Evolutionary conservation across 148 eudicot species (phyloP), one percentile per base, ranked within the genome.

Genomic region (Euryodendron excelsum): DNA sequence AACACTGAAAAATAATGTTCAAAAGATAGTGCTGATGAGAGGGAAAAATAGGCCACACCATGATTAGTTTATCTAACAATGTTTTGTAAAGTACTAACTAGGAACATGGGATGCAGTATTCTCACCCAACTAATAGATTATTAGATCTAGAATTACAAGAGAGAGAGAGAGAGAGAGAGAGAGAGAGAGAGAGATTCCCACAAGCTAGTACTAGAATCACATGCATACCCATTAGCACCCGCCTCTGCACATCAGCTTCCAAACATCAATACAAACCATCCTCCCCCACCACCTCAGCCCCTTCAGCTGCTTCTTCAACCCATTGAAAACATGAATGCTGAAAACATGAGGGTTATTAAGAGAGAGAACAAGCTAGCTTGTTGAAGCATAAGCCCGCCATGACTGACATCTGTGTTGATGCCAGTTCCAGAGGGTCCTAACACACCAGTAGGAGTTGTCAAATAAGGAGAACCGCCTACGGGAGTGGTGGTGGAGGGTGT

Each of bases 351-450:
- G 3, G 71, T 52, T 21, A 50, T 15, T 21, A 75, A 60, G 27
- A 61, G 59, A 20, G 79, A 72, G 74, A 71, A 28, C 41, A 69
- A 7, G 69, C 34, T 75, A 25, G 67, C 68, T 39, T 30, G 48
- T 31, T 82, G 77, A 33, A 82, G 85, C 36, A 63, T 64, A 47
- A 33, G 31, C 63, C 77, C 86, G 6, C 69, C 82, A 11, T 70
- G 75, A 62, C 78, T 86, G 27, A 80, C 81, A 47, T 89, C 90
- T 25, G 77, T 76, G 73, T 82, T 82, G 59, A 80, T 62, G 85
- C 84, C 82, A 3, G 84, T 12, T 77, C 86, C 90, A 0, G 90
- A 75, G 4, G 92, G 92, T 56, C 86, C 85, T 23, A 89, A n/a
- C 9, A 81, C 80, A 25, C 88, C 89, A 1, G 68, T 74, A 11